A percentile compares a stretch with the other conserved stretches of the same genome.
These are phyloP conservation scores for Fusarium solani-melongenae DNA, from an alignment of 2,329 filamentous ascomycete genomes.

Conservation along the genomic window DNA sequence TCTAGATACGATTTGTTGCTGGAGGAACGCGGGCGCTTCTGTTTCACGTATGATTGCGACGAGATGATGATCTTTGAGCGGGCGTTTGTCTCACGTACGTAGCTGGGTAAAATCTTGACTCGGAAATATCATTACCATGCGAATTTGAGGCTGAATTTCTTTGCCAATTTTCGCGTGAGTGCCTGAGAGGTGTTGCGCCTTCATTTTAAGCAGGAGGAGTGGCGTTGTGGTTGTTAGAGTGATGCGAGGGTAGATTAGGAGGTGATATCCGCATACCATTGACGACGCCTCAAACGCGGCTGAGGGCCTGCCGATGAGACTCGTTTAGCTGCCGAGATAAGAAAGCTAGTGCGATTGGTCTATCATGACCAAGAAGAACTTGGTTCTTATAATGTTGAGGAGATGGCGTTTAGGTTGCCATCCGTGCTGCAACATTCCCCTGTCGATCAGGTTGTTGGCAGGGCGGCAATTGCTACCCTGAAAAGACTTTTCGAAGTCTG, in stretches of 20 bases:
- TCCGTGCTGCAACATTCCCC: neutral
- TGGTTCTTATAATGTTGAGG: neutral
- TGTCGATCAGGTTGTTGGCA: neutral
- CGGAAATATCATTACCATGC: neutral
- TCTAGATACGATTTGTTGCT: neutral
- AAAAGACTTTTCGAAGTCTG: neutral
- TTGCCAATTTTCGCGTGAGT: no score
- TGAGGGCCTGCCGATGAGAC: neutral
- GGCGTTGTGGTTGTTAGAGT: neutral
- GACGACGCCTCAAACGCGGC: neutral
- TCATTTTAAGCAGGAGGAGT: neutral
- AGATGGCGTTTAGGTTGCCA: neutral
- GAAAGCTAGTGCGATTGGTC: neutral
- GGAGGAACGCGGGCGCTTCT: neutral
- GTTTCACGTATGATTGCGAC: neutral
- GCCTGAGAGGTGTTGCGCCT: neutral
- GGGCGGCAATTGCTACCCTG: neutral
- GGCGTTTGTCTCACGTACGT: neutral
- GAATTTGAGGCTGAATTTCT: neutral
- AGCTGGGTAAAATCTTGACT: neutral
- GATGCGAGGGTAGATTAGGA: neutral
- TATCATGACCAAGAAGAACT: neutral
- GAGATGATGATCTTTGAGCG: neutral
- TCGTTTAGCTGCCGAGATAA: neutral
- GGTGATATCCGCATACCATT: neutral